Conservation (phyloP, 2,329 filamentous ascomycete genomes). For the Trichoderma sp. region DNA sequence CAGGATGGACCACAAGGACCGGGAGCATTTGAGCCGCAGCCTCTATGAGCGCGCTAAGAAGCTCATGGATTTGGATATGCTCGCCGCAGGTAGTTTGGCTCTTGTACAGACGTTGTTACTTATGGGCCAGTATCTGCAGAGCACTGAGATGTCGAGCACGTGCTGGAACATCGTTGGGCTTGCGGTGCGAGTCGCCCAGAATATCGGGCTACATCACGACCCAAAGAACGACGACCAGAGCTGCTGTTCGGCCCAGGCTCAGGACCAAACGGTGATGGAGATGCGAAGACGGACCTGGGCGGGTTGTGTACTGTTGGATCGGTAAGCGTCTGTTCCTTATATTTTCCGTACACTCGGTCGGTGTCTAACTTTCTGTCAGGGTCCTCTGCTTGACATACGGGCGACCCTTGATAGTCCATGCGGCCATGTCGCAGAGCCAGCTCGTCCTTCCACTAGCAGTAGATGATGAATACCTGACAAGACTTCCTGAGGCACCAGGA, state of each 20-base stretch:
- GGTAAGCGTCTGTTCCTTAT: background rate
- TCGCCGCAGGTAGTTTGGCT: background rate
- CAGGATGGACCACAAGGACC: background rate
- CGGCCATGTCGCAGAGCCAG: background rate
- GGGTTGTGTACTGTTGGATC: background rate
- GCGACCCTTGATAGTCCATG: background rate
- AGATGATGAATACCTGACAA: background rate
- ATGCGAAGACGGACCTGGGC: background rate
- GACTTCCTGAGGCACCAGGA: background rate
- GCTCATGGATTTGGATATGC: slow-evolving; percentile 2
- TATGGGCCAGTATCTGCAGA: slow-evolving; percentile 7
- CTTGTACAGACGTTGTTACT: background rate
- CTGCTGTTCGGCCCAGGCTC: background rate
- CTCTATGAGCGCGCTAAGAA: slow-evolving; percentile 5
- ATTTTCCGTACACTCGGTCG: background rate
- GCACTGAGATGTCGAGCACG: slow-evolving; percentile 1
- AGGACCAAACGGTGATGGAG: background rate
- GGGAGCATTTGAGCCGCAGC: background rate
- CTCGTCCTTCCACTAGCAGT: background rate
- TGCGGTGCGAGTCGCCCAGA: background rate
- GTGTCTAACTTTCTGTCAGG: background rate
- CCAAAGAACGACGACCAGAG: background rate
- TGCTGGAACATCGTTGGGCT: slow-evolving; percentile 14
- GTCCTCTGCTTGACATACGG: background rate
- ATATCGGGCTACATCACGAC: background rate